These are phyloP conservation scores for Geotrichum aggregatum DNA, from an alignment of 1,139 yeast genomes.

Conservation along the genomic window DNA sequence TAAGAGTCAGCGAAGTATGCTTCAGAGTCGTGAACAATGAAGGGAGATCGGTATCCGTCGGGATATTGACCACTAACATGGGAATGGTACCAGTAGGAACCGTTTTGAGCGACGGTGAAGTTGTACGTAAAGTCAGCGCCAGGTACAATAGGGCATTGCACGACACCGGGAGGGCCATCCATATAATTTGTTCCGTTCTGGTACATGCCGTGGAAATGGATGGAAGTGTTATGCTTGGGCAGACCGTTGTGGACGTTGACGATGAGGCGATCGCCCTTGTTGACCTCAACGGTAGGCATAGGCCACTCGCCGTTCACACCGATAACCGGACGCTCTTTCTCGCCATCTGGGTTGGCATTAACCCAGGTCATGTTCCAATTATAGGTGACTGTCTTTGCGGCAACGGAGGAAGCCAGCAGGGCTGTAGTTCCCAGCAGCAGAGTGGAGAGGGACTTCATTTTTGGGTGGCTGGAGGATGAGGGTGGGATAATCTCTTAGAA, in stretches of 20 bases:
- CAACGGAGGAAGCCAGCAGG: slow-evolving; percentile 27
- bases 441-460: slow-evolving; percentile 12
- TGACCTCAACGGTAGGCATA: slow-evolving; percentile 68
- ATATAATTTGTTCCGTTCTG: slow-evolving; percentile 65
- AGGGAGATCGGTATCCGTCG: slow-evolving; percentile 83
- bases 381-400: slow-evolving; percentile 58
- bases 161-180: slow-evolving; percentile 87
- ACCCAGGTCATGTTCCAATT: slow-evolving; percentile 76
- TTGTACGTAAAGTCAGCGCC: slow-evolving; percentile 65
- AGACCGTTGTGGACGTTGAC: slow-evolving; percentile 68
- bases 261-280: slow-evolving; percentile 71
- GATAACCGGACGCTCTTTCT: slow-evolving; percentile 57
- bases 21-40: slow-evolving; percentile 61
- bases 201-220: slow-evolving; percentile 91
- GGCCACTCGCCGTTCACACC: slow-evolving; percentile 86
- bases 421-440: slow-evolving; percentile 9
- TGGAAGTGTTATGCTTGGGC: slow-evolving; percentile 55
- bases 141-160: slow-evolving; percentile 84
- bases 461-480: background rate
- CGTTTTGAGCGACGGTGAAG: slow-evolving; percentile 81
- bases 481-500: background rate
- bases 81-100: slow-evolving; percentile 94
- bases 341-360: slow-evolving; percentile 72
- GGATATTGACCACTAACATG: slow-evolving; percentile 83
- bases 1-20: slow-evolving; percentile 52